Conservation (phyloP, 106 monocot species). For the Dendrobium huoshanense region DNA sequence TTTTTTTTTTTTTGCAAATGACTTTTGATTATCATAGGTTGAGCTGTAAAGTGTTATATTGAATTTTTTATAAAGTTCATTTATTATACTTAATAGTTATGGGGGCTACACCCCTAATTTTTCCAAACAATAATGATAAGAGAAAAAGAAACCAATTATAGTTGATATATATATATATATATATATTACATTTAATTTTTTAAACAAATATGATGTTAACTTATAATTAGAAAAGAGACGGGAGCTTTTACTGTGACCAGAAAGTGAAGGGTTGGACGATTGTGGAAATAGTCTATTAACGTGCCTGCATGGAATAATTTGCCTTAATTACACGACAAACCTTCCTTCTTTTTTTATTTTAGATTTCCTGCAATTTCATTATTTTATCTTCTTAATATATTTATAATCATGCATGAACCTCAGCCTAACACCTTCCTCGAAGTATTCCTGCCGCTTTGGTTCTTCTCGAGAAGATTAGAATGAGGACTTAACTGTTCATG, state of each 20-base stretch:
- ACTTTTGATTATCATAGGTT: too few relatives aligned
- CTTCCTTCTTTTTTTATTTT: neutral
- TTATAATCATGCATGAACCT: neutral
- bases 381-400: neutral
- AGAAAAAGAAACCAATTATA: too few relatives aligned
- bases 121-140: too few relatives aligned
- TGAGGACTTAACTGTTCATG: neutral
- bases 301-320: conserved; percentile 10
- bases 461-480: neutral
- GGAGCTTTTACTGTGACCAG: neutral
- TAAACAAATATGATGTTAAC: neutral
- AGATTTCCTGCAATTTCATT: neutral
- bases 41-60: too few relatives aligned
- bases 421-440: conserved; percentile 7
- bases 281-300: neutral
- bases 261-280: conserved; percentile 8
- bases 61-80: too few relatives aligned
- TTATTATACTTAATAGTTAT: too few relatives aligned
- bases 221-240: neutral
- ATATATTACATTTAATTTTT: too few relatives aligned
- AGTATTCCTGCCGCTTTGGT: conserved; percentile 7
- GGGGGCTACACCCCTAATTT: too few relatives aligned
- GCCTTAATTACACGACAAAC: conserved; percentile 10
- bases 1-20: too few relatives aligned
- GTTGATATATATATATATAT: too few relatives aligned